Evolutionary conservation across 768 basidiomycete genomes (phyloP).

Genomic region (Cubamyces lactineus): DNA sequence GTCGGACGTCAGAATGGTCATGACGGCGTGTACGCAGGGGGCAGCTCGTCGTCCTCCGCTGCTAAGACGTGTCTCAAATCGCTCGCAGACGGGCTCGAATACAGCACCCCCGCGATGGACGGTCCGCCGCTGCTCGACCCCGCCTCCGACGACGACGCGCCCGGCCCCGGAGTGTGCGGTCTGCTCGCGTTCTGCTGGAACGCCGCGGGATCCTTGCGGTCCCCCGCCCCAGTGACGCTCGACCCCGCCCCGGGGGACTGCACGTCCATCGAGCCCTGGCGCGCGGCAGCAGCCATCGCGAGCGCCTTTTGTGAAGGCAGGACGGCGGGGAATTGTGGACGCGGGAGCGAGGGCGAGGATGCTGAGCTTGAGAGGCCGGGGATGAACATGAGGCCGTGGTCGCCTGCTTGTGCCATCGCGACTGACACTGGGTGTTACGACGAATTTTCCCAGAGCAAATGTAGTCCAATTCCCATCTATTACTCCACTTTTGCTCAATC

Average conservation of each 20-base stretch:
- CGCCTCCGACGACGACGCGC: neutral
- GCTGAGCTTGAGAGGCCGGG: neutral
- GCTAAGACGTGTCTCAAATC: no score
- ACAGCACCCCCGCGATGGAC: neutral
- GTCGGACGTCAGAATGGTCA: neutral
- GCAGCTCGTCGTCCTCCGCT: no score
- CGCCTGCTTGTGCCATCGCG: constrained; percentile 2
- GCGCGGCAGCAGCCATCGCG: neutral
- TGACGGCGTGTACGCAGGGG: neutral
- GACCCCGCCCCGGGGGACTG: neutral
- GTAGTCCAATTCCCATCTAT: no score
- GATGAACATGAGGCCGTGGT: constrained; percentile 1
- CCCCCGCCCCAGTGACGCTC: neutral
- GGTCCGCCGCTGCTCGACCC: constrained; percentile 5
- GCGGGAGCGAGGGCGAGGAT: neutral
- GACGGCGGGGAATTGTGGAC: neutral
- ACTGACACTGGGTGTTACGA: no score
- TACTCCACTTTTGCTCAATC: no score
- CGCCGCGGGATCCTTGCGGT: neutral
- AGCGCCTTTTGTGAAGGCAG: constrained; percentile 2
- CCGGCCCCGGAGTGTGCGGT: neutral
- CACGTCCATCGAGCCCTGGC: neutral
- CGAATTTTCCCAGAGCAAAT: no score
- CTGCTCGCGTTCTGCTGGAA: constrained; percentile 1
- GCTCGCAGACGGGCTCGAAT: no score